Evolutionary conservation across 805 yeast species (phyloP).

Genomic region (Sungouiozyma ichnusensis): DNA sequence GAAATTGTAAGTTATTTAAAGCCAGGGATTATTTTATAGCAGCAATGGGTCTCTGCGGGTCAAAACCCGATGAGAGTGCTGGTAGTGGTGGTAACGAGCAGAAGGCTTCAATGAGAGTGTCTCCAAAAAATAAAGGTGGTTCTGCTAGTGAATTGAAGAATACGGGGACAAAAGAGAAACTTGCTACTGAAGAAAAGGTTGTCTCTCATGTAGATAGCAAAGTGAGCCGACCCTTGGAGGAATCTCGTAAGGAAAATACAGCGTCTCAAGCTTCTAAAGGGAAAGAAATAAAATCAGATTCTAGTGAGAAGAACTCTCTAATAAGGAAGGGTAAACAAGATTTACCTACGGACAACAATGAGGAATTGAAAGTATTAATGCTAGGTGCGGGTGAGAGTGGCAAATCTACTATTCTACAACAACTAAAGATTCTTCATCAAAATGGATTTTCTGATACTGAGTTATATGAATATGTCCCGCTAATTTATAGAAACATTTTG

Average conservation of each 20-base stretch:
- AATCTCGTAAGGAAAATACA: no score
- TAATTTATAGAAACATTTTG: constrained; percentile 65
- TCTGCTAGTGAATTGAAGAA: no score
- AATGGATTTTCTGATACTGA: constrained; percentile 41
- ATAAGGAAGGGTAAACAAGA: not conserved
- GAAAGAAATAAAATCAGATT: not conserved
- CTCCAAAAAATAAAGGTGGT: not conserved
- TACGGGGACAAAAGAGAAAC: not conserved
- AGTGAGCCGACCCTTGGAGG: no score
- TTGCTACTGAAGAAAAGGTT: no score
- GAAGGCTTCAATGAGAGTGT: not conserved
- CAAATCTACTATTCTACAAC: constrained; percentile 33
- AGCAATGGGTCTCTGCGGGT: not conserved
- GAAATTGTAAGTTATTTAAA: no score
- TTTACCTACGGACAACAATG: constrained; percentile 1
- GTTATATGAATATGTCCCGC: constrained; percentile 60
- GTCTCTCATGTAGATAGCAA: no score
- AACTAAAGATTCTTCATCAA: constrained; percentile 27
- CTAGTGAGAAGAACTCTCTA: not conserved
- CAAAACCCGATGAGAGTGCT: not conserved
- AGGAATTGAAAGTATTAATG: constrained; percentile 49
- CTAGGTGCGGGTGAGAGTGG: constrained; percentile 66
- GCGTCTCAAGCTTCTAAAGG: not conserved
- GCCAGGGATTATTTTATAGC: no score
- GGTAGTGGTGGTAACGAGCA: not conserved